Evolutionary conservation across 1,139 yeast genomes (phyloP).

Genomic region (Lodderomyces parapsilosis): DNA sequence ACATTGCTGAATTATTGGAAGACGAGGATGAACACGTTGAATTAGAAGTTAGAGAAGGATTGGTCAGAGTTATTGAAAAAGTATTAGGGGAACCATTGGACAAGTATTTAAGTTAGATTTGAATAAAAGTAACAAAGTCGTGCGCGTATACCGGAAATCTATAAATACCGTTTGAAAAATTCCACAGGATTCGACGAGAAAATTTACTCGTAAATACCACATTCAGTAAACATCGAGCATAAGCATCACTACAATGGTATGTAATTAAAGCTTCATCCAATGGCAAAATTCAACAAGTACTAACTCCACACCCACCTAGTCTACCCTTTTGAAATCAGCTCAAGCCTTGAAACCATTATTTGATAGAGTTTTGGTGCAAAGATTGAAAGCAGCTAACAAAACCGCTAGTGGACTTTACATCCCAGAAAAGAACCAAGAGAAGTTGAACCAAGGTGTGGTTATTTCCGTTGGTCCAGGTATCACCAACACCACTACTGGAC

Average conservation of each 20-base stretch:
- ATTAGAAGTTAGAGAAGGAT: slow-evolving; percentile 85
- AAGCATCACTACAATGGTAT: slow-evolving; percentile 4
- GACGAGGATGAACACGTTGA: slow-evolving; percentile 96
- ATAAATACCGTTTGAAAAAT: neutral
- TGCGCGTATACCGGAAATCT: slow-evolving; percentile 5
- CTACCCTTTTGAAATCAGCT: slow-evolving; percentile 67
- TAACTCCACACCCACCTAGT: neutral
- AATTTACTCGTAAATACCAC: slow-evolving; percentile 1
- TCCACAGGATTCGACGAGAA: slow-evolving; percentile 9
- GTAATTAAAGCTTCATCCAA: too few relatives aligned
- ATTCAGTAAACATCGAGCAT: neutral
- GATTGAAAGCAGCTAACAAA: slow-evolving; percentile 86
- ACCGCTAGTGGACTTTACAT: slow-evolving; percentile 94
- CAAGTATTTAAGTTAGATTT: slow-evolving; percentile 66
- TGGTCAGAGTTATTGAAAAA: slow-evolving; percentile 86
- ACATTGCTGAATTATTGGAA: slow-evolving; percentile 90
- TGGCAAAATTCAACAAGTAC: neutral
- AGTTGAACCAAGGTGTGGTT: slow-evolving; percentile 80
- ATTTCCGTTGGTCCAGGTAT: slow-evolving; percentile 85
- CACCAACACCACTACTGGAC: slow-evolving; percentile 61
- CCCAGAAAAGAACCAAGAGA: slow-evolving; percentile 95
- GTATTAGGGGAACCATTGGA: slow-evolving; percentile 95
- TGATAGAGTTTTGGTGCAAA: slow-evolving; percentile 94
- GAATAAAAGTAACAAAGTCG: slow-evolving; percentile 9
- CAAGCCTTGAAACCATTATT: slow-evolving; percentile 87